A percentile compares a stretch with the other conserved stretches of the same genome.
These are phyloP conservation scores for Chytridiales sp. DNA, from an alignment of 371 early-diverging fungal genomes.

Conservation along the genomic window DNA sequence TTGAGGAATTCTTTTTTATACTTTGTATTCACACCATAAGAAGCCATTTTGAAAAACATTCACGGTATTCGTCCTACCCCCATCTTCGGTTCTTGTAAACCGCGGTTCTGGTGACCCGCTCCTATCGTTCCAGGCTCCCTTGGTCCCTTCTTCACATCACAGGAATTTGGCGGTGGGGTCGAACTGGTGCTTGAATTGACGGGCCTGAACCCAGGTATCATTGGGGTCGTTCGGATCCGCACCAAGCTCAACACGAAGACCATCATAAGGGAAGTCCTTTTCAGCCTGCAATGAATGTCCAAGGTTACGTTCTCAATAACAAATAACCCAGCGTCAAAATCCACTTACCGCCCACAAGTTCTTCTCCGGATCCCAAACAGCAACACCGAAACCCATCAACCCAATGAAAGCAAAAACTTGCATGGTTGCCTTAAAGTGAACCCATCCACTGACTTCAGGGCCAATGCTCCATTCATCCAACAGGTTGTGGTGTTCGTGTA, in stretches of 20 bases:
- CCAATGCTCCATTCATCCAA: constrained; percentile 42
- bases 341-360: constrained; percentile 34
- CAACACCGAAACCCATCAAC: constrained; percentile 19
- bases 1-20: too few species aligned
- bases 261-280: constrained; percentile 50
- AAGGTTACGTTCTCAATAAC: neutral
- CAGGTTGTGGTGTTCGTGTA: constrained; percentile 43
- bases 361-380: constrained; percentile 39
- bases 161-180: constrained; percentile 19
- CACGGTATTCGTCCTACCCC: too few species aligned
- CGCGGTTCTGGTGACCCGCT: too few species aligned
- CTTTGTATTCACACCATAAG: too few species aligned
- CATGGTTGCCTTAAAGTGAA: constrained; percentile 20
- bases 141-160: too few species aligned
- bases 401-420: constrained; percentile 30
- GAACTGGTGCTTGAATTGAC: constrained; percentile 24
- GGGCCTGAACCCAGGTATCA: constrained; percentile 33
- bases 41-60: too few species aligned
- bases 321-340: constrained; percentile 15
- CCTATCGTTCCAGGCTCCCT: too few species aligned
- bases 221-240: constrained; percentile 44
- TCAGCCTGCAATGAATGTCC: constrained; percentile 35
- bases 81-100: too few species aligned
- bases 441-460: constrained; percentile 29
- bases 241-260: constrained; percentile 52